Base-by-base conservation (phyloP, 345 rosid genomes). In the Diplotaxis tenuifolia region DNA sequence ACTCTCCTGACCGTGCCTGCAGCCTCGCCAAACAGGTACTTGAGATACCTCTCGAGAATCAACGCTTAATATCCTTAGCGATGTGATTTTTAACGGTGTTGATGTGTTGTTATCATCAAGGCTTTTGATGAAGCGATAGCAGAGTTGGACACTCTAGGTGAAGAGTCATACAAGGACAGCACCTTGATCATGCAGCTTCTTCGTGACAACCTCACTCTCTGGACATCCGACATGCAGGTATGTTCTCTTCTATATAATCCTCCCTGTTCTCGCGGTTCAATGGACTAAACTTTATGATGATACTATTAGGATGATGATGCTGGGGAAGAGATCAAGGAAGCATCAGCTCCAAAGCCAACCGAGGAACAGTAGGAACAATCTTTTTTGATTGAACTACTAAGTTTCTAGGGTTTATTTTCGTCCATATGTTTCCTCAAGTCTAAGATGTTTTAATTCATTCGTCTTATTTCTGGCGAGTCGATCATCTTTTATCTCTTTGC, bases 201-300 rank as follows among this genome's bases (percentile, higher is more conserved):
- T 21, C 96, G 97, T 9, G 99, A 94, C 74, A 94, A 94, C 70
- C 99, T 94, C 81, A 94, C 99, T 36, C 83, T 95, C 54, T 92
- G 97, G 99, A 95, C 99, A 55, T 95, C 97, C 10, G 96, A 95
- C 59, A 88, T 95, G 96, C 99, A 91, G 98, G 98, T 94, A 7
- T 3, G 20, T 47, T n/a, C n/a, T 36, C 50, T 34, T 34, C 40
- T 34, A 40, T 3, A 40, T 11, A 6, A 9, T 47, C 16, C 49
- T 42, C 14, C 14, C 5, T 27, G n/a, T 20, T 4, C 7, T 47
- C 3, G 6, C 4, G 2, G 6, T 34, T 15, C 28, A 32, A 9
- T 58, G n/a, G n/a, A 14, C 1, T 10, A 19, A 52, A 53, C 0
- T 21, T 7, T 32, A 49, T 62, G 63, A 47, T 27, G 36, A 15